Evolutionary conservation across 2,329 filamentous ascomycete genomes (phyloP).

Genomic region (Beauveria sp.): DNA sequence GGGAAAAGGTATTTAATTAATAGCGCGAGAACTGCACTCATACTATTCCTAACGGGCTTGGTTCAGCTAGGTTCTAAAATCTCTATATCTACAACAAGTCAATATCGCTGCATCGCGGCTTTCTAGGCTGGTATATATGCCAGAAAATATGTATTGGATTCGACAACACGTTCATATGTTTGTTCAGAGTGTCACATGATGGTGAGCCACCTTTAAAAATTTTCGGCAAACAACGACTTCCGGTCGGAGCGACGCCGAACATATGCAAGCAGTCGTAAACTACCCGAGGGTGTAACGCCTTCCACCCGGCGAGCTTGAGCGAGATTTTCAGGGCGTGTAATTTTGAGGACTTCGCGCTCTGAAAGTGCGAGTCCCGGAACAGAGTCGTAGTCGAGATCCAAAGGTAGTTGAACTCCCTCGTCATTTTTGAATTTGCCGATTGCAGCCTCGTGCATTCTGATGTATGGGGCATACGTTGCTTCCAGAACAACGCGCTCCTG

Average conservation of each 20-base stretch:
- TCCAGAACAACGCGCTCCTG: conserved; percentile 70
- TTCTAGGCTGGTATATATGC: background rate
- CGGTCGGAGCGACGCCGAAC: conserved; percentile 34
- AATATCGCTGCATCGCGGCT: background rate
- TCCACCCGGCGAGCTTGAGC: conserved; percentile 86
- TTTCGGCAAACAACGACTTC: background rate
- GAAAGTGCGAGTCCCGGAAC: conserved; percentile 71
- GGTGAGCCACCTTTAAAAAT: background rate
- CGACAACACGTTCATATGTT: background rate
- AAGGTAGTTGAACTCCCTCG: conserved; percentile 64
- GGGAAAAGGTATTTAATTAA: too few relatives aligned
- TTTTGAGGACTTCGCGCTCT: conserved; percentile 64
- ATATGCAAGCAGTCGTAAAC: conserved; percentile 52
- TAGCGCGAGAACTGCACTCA: too few relatives aligned
- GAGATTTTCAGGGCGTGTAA: conserved; percentile 71
- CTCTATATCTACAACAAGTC: background rate
- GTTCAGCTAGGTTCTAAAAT: background rate
- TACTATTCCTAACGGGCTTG: too few relatives aligned
- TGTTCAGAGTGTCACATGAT: background rate
- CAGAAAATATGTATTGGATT: background rate
- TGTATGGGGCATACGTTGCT: conserved; percentile 79
- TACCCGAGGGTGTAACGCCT: conserved; percentile 59
- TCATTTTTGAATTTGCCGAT: conserved; percentile 65
- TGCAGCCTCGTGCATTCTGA: conserved; percentile 61
- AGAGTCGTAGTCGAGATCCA: conserved; percentile 66